Conservation (phyloP, 179 eudicot species). For the Spergularia azorica region DNA sequence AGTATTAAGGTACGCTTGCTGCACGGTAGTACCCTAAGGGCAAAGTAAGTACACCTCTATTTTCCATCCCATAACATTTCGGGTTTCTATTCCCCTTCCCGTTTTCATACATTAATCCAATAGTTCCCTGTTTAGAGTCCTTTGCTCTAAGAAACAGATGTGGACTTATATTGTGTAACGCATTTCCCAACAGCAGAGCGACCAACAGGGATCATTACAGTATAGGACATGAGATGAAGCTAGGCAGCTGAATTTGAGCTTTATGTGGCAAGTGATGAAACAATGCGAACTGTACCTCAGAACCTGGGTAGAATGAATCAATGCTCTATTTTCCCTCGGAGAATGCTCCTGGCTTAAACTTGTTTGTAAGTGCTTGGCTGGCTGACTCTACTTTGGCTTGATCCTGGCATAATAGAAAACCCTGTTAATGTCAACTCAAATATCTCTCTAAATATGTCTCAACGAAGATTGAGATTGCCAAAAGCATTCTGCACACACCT, state of each 20-base stretch:
- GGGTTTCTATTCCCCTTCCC: neutral
- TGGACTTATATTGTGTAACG: neutral
- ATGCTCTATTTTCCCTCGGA: slow-evolving; percentile 24
- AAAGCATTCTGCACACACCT: slow-evolving; percentile 47
- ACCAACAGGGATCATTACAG: neutral
- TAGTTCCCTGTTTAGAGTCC: slow-evolving; percentile 9
- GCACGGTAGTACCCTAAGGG: too few species aligned
- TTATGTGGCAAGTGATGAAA: slow-evolving; percentile 5
- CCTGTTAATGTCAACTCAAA: neutral
- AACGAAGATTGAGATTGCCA: neutral
- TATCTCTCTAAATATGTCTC: neutral
- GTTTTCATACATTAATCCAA: slow-evolving; percentile 1
- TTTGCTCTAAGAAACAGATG: neutral
- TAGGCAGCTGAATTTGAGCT: slow-evolving; percentile 1
- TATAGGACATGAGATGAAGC: neutral
- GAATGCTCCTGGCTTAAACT: slow-evolving; percentile 45
- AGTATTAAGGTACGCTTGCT: too few species aligned
- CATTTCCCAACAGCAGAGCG: neutral
- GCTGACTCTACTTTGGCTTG: slow-evolving; percentile 52
- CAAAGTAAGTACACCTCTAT: neutral
- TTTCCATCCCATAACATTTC: neutral
- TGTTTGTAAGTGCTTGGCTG: slow-evolving; percentile 46
- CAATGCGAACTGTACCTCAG: slow-evolving; percentile 10
- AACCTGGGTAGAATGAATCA: slow-evolving; percentile 8
- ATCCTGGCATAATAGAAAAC: slow-evolving; percentile 31